Conservation (phyloP, 2,329 filamentous ascomycete genomes). For the Salinomyces thailandicus region DNA sequence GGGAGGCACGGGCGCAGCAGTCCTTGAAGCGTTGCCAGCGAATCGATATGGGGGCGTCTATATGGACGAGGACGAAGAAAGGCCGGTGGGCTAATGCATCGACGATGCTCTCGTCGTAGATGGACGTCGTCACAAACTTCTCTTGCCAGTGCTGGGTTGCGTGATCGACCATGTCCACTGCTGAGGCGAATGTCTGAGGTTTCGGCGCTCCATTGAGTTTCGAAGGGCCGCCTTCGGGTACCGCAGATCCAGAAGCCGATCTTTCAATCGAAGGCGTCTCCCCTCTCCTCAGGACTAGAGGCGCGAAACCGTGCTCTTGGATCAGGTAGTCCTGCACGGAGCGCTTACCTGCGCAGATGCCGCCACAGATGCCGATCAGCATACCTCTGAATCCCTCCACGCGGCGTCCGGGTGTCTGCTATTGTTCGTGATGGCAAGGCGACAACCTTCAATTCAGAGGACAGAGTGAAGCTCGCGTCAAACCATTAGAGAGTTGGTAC, state of each 20-base stretch:
- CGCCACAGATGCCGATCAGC: slow-evolving; percentile 68
- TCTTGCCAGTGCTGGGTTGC: slow-evolving; percentile 76
- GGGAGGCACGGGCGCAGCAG: slow-evolving; percentile 38
- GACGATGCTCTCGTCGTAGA: slow-evolving; percentile 61
- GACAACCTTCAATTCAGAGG: too few species aligned
- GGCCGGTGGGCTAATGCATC: slow-evolving; percentile 69
- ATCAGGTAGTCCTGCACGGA: slow-evolving; percentile 82
- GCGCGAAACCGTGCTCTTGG: slow-evolving; percentile 70
- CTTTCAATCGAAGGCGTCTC: slow-evolving; percentile 33
- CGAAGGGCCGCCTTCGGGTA: slow-evolving; percentile 16
- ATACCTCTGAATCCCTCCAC: too few species aligned
- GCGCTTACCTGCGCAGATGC: slow-evolving; percentile 86
- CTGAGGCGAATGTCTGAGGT: slow-evolving; percentile 43
- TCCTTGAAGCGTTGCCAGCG: slow-evolving; percentile 70
- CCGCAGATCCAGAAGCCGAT: slow-evolving; percentile 29
- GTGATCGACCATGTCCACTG: slow-evolving; percentile 65
- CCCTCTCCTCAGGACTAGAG: slow-evolving; percentile 46
- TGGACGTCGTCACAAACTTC: slow-evolving; percentile 76
- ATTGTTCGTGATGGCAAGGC: too few species aligned
- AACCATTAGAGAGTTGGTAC: too few species aligned
- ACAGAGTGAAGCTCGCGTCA: too few species aligned
- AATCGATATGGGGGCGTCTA: slow-evolving; percentile 77
- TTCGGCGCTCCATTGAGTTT: slow-evolving; percentile 12
- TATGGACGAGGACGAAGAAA: slow-evolving; percentile 85
- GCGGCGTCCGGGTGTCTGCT: too few species aligned